These are phyloP conservation scores for Datura wrightii DNA, from an alignment of 257 asterid species.

Conservation along the genomic window DNA sequence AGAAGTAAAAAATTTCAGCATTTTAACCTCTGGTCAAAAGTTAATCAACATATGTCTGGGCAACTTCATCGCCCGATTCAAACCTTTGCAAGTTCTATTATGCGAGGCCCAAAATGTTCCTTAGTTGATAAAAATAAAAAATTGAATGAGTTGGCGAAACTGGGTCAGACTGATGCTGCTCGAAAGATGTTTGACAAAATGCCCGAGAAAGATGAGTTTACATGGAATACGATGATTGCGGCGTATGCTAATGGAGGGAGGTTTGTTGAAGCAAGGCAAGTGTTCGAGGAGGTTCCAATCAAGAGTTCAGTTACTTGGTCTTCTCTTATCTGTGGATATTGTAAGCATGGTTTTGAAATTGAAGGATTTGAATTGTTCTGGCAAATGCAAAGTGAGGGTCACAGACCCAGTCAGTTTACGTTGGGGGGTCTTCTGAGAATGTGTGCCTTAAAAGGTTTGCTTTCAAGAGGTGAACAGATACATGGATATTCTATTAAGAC, in stretches of 20 bases:
- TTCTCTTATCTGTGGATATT: slow-evolving; percentile 79
- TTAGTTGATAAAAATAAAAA: slow-evolving; percentile 46
- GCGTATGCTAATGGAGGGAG: slow-evolving; percentile 72
- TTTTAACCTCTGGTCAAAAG: not conserved
- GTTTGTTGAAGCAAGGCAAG: slow-evolving; percentile 60
- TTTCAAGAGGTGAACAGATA: slow-evolving; percentile 61
- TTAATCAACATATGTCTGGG: slow-evolving; percentile 6
- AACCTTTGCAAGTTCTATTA: slow-evolving; percentile 23
- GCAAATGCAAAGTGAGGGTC: slow-evolving; percentile 65
- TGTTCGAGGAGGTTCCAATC: slow-evolving; percentile 55
- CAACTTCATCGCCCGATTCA: slow-evolving; percentile 29
- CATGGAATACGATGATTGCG: slow-evolving; percentile 74
- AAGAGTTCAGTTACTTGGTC: slow-evolving; percentile 76
- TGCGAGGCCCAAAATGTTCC: slow-evolving; percentile 27
- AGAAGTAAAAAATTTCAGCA: not conserved
- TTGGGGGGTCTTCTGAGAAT: slow-evolving; percentile 73
- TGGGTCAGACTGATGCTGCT: slow-evolving; percentile 62
- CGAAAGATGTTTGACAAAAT: slow-evolving; percentile 69
- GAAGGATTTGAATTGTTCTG: slow-evolving; percentile 64
- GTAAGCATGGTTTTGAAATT: slow-evolving; percentile 63
- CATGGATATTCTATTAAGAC: slow-evolving; percentile 71
- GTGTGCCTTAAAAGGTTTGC: slow-evolving; percentile 67
- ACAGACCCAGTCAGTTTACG: slow-evolving; percentile 63
- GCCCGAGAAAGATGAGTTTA: slow-evolving; percentile 67
- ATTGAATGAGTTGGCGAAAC: slow-evolving; percentile 43